Percentiles rank a stretch among this genome's conserved stretches.
Conservation (phyloP, 2,329 filamentous ascomycete genomes). For the Monilinia laxa region DNA sequence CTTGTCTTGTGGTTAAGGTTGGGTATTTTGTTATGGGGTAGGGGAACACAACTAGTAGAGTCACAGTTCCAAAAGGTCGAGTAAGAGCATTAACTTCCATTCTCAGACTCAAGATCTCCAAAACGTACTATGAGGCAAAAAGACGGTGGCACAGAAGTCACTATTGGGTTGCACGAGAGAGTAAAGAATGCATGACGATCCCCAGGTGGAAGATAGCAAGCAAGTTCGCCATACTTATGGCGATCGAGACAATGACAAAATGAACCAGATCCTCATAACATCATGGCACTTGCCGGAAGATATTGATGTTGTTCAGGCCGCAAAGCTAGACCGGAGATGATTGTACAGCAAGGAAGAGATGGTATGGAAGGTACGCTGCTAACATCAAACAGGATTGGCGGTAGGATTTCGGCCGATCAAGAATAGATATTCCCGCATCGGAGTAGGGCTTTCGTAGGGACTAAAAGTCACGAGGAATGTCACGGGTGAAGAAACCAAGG, state of each 20-base stretch:
- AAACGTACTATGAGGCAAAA: neutral
- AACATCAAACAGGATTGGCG: neutral
- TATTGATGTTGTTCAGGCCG: neutral
- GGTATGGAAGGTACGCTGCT: neutral
- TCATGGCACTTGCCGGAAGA: neutral
- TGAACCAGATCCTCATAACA: neutral
- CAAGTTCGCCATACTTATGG: conserved; percentile 8
- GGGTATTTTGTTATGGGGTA: no score
- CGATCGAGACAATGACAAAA: neutral
- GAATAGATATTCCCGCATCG: neutral
- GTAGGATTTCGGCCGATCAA: neutral
- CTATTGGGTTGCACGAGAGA: neutral
- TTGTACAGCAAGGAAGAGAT: neutral
- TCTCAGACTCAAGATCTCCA: neutral
- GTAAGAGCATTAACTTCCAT: neutral
- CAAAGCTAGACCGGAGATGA: neutral
- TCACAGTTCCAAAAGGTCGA: neutral
- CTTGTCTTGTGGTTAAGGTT: neutral
- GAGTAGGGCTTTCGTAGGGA: neutral
- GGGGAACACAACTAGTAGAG: neutral
- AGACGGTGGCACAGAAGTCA: neutral
- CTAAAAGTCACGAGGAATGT: neutral
- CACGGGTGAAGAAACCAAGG: neutral
- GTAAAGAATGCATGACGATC: neutral
- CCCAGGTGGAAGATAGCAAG: neutral